Conservation (phyloP, 805 yeast species). For the Lipomyces chichibuensis region DNA sequence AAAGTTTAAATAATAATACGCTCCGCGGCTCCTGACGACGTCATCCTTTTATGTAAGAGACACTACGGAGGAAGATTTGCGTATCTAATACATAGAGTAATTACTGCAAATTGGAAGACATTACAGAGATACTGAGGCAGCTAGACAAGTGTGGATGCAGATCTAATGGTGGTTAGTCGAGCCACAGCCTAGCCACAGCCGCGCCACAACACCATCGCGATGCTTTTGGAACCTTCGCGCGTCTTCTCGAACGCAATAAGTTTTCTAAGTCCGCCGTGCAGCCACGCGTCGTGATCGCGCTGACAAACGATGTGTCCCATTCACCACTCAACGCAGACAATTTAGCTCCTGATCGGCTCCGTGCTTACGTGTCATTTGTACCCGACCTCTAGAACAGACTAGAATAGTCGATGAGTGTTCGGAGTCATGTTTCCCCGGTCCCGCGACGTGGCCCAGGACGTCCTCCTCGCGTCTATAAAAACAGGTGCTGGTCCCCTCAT, state of each 20-base stretch:
- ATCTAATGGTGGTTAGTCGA: no score
- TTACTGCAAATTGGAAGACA: no score
- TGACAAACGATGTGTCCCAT: conserved; percentile 1
- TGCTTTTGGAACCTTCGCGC: conserved; percentile 15
- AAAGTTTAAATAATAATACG: no score
- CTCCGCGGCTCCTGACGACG: no score
- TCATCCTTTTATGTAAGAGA: no score
- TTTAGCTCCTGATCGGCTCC: background rate
- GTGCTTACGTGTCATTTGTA: background rate
- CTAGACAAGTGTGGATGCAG: no score
- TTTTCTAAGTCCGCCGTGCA: background rate
- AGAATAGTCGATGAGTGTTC: background rate
- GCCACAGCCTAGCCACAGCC: background rate
- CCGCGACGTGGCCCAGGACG: background rate
- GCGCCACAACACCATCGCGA: conserved; percentile 7
- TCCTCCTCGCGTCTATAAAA: background rate
- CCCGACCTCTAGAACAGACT: background rate
- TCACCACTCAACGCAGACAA: background rate
- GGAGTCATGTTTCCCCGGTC: background rate
- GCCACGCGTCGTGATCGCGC: background rate
- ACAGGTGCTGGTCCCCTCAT: background rate
- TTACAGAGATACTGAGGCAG: no score
- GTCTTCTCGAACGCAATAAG: conserved; percentile 13
- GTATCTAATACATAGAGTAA: no score
- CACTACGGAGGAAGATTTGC: no score